Conservation (phyloP, 1,284 basidiomycete genomes). For the Cutaneotrichosporon sp. region DNA sequence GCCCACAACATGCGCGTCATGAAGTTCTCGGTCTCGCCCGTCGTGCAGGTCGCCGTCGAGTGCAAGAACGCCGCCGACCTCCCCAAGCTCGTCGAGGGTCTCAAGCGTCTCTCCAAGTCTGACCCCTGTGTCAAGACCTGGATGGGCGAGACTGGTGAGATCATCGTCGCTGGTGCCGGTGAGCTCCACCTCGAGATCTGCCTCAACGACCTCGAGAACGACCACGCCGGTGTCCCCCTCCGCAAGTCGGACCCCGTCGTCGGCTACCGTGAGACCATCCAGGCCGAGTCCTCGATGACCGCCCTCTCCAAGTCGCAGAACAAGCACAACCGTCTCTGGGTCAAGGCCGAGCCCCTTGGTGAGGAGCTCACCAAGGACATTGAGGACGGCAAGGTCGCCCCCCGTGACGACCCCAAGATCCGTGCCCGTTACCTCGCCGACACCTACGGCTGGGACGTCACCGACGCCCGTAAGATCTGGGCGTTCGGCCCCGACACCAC, state of each 20-base stretch:
- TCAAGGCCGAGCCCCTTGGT: slow-evolving; percentile 88
- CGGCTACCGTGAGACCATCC: slow-evolving; percentile 97
- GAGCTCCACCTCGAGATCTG: slow-evolving; percentile 99
- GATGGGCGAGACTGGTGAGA: slow-evolving; percentile 92
- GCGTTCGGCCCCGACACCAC: slow-evolving; percentile 99
- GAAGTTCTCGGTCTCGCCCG: slow-evolving; percentile 99
- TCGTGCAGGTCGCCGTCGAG: slow-evolving; percentile 99
- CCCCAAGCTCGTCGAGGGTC: slow-evolving; percentile 99
- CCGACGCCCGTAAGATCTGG: slow-evolving; percentile 99
- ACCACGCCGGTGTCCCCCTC: slow-evolving; percentile 98
- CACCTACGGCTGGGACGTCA: slow-evolving; percentile 98
- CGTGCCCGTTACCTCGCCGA: slow-evolving; percentile 96
- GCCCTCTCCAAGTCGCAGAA: slow-evolving; percentile 99
- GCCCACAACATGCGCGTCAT: slow-evolving; percentile 99
- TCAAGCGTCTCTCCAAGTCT: slow-evolving; percentile 99
- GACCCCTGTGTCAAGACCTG: slow-evolving; percentile 98
- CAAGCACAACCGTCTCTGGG: slow-evolving; percentile 99
- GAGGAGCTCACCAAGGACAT: slow-evolving; percentile 95
- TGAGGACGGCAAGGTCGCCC: slow-evolving; percentile 78
- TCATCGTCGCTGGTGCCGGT: slow-evolving; percentile 99
- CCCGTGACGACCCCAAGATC: slow-evolving; percentile 97
- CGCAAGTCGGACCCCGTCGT: slow-evolving; percentile 99
- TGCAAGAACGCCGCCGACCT: slow-evolving; percentile 99
- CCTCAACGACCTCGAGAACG: slow-evolving; percentile 98
- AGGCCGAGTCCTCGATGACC: slow-evolving; percentile 91